Evolutionary conservation across 352 stramenopile genomes (phyloP), one percentile per base, ranked within the genome.

Genomic region (Globisporangium echinulatum): DNA sequence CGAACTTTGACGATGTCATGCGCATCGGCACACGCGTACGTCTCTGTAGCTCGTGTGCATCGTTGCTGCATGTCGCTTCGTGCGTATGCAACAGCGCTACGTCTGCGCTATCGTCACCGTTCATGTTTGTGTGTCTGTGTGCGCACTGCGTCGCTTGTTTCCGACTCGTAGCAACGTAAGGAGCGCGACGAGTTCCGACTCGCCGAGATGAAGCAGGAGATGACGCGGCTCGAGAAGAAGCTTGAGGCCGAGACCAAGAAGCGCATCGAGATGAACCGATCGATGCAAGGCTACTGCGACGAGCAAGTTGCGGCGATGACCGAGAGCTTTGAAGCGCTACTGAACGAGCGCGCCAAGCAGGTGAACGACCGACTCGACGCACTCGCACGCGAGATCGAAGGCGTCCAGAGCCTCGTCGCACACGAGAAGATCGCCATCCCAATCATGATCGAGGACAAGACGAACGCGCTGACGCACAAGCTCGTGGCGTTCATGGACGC

Each of bases 201-300:
- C 40, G 92, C 91, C 9, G 85, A 98, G 70, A 92, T 98, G 68
- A 83, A 85, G 49, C 85, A 97, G 36, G 87, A 98, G 66, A 96
- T 98, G 74, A 85, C 69, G 52, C 78, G 85, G 0, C 68, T 98
- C 9, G 93, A 98, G 72, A 69, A 86, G 63, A 92, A 93, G 10
- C 75, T 98, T n/a, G 85, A 95, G 37, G 82, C 87, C 6, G 92
- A 98, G 77, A 96, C 92, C 52, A 96, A 96, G 71, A 89, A 96
- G 65, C 88, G 94, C n/a, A 79, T 98, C 33, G 90, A 98, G 71
- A 96, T 96, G 71, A 97, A 95, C 66, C 96, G 97, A 61, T 90
- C 81, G 56, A 68, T 98, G 19, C 83, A 98, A 63, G 87, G 88
- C 52, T 88, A 91, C 52, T 97, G 90, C 61, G 88, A 92, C 52